A percentile compares a stretch with the other conserved stretches of the same genome.
These are phyloP conservation scores for Mortierella polycephala DNA, from an alignment of 371 early-diverging fungal genomes.

Conservation along the genomic window DNA sequence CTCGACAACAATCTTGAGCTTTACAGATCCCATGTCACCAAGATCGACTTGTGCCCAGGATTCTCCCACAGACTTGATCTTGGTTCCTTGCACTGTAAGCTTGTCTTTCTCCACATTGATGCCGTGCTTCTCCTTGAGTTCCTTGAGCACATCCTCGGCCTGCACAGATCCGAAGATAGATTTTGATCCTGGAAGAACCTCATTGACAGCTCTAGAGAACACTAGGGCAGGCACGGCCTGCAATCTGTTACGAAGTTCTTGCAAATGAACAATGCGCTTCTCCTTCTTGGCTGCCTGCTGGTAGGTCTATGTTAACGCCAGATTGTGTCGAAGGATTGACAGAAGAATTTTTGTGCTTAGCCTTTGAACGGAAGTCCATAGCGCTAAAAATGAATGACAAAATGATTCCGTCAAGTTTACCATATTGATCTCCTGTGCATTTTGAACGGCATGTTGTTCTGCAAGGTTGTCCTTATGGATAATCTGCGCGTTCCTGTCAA, in stretches of 20 bases:
- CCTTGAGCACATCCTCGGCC: conserved; percentile 53
- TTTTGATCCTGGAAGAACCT: conserved; percentile 50
- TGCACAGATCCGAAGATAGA: conserved; percentile 52
- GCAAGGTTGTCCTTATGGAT: conserved; percentile 17
- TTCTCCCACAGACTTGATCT: conserved; percentile 50
- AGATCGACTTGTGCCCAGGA: conserved; percentile 54
- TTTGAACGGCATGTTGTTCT: conserved; percentile 28
- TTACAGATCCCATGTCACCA: conserved; percentile 39
- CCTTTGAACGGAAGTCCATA: background rate
- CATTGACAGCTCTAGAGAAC: conserved; percentile 52
- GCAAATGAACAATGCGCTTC: conserved; percentile 43
- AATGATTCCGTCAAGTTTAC: conserved; percentile 5
- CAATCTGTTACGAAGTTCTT: conserved; percentile 35
- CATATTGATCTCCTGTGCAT: conserved; percentile 31
- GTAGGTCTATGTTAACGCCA: conserved; percentile 9
- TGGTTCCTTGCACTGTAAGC: conserved; percentile 43
- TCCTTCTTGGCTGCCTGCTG: conserved; percentile 49
- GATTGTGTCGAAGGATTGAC: too few relatives aligned
- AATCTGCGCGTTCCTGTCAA: conserved; percentile 39
- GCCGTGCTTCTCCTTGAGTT: conserved; percentile 49
- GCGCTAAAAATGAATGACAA: too few relatives aligned
- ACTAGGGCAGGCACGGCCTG: conserved; percentile 40
- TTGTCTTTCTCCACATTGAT: conserved; percentile 26
- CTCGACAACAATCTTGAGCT: conserved; percentile 49
- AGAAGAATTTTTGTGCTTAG: background rate